phyloP scores from a whole-genome alignment of 441 rosid species.

The Arabidopsis hybrid region DNA sequence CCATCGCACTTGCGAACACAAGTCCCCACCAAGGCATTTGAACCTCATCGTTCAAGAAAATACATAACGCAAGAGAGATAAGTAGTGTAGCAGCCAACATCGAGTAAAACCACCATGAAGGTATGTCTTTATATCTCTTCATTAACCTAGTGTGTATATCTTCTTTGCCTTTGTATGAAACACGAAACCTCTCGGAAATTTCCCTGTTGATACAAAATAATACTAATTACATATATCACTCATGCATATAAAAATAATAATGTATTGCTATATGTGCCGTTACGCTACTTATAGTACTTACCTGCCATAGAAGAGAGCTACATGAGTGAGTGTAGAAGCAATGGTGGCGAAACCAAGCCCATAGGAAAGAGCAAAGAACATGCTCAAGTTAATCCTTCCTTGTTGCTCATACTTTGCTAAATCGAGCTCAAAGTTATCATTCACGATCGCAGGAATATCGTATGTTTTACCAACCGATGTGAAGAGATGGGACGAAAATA shows the following conservation, averaged over 20 bases:
- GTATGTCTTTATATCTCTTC: constrained; percentile 86
- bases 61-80: constrained; percentile 65
- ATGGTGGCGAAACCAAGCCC: constrained; percentile 92
- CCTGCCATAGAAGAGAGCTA: constrained; percentile 90
- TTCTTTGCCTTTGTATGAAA: constrained; percentile 69
- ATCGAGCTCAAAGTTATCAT: constrained; percentile 75
- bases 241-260: neutral
- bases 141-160: constrained; percentile 84
- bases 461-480: constrained; percentile 65
- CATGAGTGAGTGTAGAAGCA: constrained; percentile 83
- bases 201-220: constrained; percentile 55
- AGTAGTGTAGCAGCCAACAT: constrained; percentile 57
- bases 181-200: constrained; percentile 60
- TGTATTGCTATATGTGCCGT: neutral
- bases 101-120: constrained; percentile 85
- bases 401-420: constrained; percentile 59
- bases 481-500: constrained; percentile 80
- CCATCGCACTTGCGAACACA: constrained; percentile 72
- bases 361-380: constrained; percentile 73
- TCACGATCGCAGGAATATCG: constrained; percentile 68
- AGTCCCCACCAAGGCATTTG: constrained; percentile 97
- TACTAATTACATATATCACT: neutral
- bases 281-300: constrained; percentile 13
- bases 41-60: constrained; percentile 69
- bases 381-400: constrained; percentile 81